Conservation (phyloP, 164 flowering plant species). For the Saururus chinensis region DNA sequence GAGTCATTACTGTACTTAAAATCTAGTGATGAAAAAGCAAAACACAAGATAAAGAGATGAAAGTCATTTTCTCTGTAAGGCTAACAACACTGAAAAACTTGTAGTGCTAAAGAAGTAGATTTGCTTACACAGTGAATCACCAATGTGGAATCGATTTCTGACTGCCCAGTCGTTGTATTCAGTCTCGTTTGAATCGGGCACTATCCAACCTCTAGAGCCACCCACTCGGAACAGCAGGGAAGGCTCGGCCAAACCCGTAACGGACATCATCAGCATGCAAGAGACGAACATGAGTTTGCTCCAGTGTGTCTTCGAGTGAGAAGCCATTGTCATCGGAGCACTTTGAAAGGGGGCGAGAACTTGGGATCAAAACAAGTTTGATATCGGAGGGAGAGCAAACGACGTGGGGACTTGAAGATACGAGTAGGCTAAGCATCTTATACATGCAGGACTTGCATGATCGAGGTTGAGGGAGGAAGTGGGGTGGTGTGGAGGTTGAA, state of each 20-base stretch:
- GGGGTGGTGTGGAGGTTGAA: not conserved
- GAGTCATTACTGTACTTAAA: slow-evolving; percentile 55
- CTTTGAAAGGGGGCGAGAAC: not conserved
- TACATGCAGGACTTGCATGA: too few species aligned
- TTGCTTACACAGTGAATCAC: slow-evolving; percentile 49
- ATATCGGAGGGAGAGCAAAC: not conserved
- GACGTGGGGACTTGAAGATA: not conserved
- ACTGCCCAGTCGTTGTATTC: slow-evolving; percentile 47
- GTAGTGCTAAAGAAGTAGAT: not conserved
- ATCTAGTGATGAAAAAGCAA: slow-evolving; percentile 16
- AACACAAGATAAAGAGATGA: not conserved
- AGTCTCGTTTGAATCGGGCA: slow-evolving; percentile 30
- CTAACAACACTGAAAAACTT: too few species aligned
- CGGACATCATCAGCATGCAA: slow-evolving; percentile 5
- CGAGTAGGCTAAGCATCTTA: too few species aligned
- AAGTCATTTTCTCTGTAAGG: too few species aligned
- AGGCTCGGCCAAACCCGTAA: slow-evolving; percentile 9
- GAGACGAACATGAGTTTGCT: slow-evolving; percentile 2
- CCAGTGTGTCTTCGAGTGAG: not conserved
- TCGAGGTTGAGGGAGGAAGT: not conserved
- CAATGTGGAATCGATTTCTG: slow-evolving; percentile 44
- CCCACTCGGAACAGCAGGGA: slow-evolving; percentile 43
- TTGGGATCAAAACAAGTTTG: not conserved
- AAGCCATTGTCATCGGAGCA: slow-evolving; percentile 2
- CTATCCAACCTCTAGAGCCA: slow-evolving; percentile 35